phyloP scores from a whole-genome alignment of 1,139 yeast genomes.

The Debaryomycetaceae sp. region DNA sequence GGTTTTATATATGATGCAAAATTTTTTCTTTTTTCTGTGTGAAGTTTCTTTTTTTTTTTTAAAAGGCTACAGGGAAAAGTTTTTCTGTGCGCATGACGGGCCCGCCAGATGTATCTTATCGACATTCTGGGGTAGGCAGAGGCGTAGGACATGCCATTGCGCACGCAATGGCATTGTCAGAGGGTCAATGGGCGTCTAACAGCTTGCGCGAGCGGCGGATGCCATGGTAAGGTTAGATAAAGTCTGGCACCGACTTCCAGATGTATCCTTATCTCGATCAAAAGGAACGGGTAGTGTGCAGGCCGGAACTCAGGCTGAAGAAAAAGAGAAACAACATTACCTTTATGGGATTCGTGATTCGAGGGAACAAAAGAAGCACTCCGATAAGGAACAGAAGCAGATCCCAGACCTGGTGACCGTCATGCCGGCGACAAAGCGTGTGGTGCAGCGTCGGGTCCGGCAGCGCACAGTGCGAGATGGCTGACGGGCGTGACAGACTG shows the following conservation, averaged over 20 bases:
- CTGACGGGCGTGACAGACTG: neutral
- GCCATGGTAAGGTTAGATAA: no score
- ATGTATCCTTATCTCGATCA: neutral
- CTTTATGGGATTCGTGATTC: neutral
- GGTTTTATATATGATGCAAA: slow-evolving; percentile 6
- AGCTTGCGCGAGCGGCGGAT: no score
- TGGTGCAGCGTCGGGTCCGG: no score
- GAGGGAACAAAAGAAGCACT: neutral
- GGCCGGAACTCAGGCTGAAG: neutral
- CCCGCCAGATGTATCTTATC: neutral
- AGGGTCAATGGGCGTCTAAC: neutral
- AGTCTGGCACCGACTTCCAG: no score
- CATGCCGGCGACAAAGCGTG: neutral
- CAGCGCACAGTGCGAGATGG: no score
- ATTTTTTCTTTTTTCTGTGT: slow-evolving; percentile 4
- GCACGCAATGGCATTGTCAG: neutral
- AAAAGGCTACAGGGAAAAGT: neutral
- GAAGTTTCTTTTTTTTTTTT: slow-evolving; percentile 6
- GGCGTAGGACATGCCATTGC: neutral
- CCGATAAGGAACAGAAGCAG: neutral
- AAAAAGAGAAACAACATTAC: neutral
- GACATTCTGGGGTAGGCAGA: neutral
- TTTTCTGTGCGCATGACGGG: neutral
- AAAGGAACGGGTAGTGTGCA: neutral
- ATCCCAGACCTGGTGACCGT: neutral